Conservation (phyloP, 1,139 yeast species). For the Kodamaea anthophila region DNA sequence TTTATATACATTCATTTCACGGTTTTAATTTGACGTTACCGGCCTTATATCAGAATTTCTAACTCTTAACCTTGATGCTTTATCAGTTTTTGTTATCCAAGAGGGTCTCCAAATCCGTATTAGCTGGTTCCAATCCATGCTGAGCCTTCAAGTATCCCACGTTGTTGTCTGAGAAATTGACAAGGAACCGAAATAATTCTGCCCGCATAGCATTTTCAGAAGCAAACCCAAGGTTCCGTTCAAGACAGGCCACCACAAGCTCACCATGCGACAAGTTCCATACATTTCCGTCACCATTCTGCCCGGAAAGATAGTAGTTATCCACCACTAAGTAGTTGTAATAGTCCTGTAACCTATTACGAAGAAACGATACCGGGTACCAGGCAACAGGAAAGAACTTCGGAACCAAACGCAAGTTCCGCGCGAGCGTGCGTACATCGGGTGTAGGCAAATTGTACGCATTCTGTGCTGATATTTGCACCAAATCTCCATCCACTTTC, state of each 20-base stretch:
- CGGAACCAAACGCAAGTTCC: conserved; percentile 32
- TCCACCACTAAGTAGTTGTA: conserved; percentile 46
- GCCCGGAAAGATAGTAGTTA: conserved; percentile 40
- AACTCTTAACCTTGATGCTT: too few relatives aligned
- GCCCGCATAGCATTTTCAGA: conserved; percentile 22
- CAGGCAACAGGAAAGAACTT: conserved; percentile 32
- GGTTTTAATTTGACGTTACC: too few relatives aligned
- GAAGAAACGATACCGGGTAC: conserved; percentile 34
- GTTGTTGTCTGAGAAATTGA: conserved; percentile 29
- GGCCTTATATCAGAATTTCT: too few relatives aligned
- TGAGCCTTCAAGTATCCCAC: conserved; percentile 31
- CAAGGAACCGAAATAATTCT: conserved; percentile 25
- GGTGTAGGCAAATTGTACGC: conserved; percentile 36
- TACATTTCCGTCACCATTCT: conserved; percentile 40
- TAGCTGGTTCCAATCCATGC: conserved; percentile 8
- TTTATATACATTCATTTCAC: too few relatives aligned
- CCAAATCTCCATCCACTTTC: conserved; percentile 6
- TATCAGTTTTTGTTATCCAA: conserved; percentile 1
- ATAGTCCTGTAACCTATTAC: conserved; percentile 33
- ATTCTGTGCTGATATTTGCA: conserved; percentile 28
- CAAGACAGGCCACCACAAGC: conserved; percentile 41
- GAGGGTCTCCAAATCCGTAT: too few relatives aligned
- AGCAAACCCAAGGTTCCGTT: conserved; percentile 45
- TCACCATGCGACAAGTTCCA: conserved; percentile 43
- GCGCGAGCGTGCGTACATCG: conserved; percentile 29